Conservation (phyloP, 2,329 filamentous ascomycete genomes). For the Alternaria angustiovoidea region DNA sequence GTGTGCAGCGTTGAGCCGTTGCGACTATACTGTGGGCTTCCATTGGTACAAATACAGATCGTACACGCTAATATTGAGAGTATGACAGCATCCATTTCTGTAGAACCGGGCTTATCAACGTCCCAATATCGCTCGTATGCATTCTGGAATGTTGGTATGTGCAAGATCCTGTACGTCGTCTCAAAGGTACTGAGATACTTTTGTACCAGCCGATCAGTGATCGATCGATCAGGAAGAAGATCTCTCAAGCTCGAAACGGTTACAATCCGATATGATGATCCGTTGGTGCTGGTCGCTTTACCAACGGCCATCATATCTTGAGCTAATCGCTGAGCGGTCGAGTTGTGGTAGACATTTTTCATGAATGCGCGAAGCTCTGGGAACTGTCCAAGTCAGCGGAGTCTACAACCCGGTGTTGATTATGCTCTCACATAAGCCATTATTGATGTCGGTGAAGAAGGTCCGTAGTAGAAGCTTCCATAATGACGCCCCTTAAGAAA, state of each 20-base stretch:
- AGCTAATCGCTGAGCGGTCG: slow-evolving; percentile 30
- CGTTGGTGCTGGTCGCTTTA: slow-evolving; percentile 14
- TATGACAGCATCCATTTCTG: slow-evolving; percentile 49
- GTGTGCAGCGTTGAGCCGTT: slow-evolving; percentile 51
- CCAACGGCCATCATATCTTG: slow-evolving; percentile 34
- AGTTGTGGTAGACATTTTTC: slow-evolving; percentile 30
- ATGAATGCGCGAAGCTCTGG: slow-evolving; percentile 42
- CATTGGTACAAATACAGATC: slow-evolving; percentile 42
- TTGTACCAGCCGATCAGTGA: slow-evolving; percentile 52
- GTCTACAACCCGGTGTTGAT: not conserved
- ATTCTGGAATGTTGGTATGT: slow-evolving; percentile 58
- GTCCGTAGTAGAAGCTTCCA: slow-evolving; percentile 43
- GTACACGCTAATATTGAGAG: slow-evolving; percentile 49
- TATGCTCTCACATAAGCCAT: slow-evolving; percentile 22
- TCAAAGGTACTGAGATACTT: slow-evolving; percentile 62
- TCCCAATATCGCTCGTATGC: slow-evolving; percentile 59
- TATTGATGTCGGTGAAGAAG: slow-evolving; percentile 46
- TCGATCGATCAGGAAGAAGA: slow-evolving; percentile 30
- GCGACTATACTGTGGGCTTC: slow-evolving; percentile 43
- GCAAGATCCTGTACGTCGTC: slow-evolving; percentile 59
- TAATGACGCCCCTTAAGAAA: slow-evolving; percentile 49
- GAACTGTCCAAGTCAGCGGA: slow-evolving; percentile 31
- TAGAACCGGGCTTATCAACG: slow-evolving; percentile 23
- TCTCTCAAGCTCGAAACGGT: slow-evolving; percentile 2
- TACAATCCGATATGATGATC: slow-evolving; percentile 15